Evolutionary conservation across 2,329 filamentous ascomycete species (phyloP), one percentile per base, ranked within the genome.

Genomic region (Anisogramma anomala): DNA sequence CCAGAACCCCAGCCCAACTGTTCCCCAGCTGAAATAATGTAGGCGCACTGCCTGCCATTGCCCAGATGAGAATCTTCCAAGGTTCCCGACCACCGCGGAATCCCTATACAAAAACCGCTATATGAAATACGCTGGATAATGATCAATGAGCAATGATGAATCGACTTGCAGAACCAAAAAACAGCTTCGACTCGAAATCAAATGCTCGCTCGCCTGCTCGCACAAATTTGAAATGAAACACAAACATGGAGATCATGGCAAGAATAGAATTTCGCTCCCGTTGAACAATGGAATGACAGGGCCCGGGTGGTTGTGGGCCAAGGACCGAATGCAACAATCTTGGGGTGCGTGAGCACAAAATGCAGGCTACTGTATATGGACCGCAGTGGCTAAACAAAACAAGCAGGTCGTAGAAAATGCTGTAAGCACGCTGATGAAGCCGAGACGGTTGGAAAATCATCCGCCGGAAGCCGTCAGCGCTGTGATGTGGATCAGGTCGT

Each of bases 121-220:
- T 41, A 44, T 46, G 36, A 49, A 47, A 49, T 37, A 50, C 38
- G 26, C 32, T 20, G 31, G 20, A n/a, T 48, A 53, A 43, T 49
- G 46, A 15, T 15, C n/a, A 31, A 31, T 13, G 17, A 6, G 28
- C 6, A 9, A 18, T 2, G 14, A 42, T 38, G 48, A 50, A 49
- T 41, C 23, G 33, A 47, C 48, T 47, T n/a, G n/a, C 44, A 50
- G 47, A 48, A 48, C 44, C 50, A 52, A 49, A 41, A 11, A 25
- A 48, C 52, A 49, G 40, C 15, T 9, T 9, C 36, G 27, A 19
- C 13, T 28, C 20, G 50, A 55, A 54, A 56, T 51, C 56, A 58
- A 55, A 62, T 56, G 63, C 58, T 60, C 56, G 53, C 56, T 60
- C 54, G 54, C 56, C 57, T 56, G 55, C 56, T 61, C 58, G 54